Percentiles rank a stretch among this genome's conserved stretches.
Evolutionary conservation across 768 basidiomycete species (phyloP).

Genomic region (Suillus lakei): DNA sequence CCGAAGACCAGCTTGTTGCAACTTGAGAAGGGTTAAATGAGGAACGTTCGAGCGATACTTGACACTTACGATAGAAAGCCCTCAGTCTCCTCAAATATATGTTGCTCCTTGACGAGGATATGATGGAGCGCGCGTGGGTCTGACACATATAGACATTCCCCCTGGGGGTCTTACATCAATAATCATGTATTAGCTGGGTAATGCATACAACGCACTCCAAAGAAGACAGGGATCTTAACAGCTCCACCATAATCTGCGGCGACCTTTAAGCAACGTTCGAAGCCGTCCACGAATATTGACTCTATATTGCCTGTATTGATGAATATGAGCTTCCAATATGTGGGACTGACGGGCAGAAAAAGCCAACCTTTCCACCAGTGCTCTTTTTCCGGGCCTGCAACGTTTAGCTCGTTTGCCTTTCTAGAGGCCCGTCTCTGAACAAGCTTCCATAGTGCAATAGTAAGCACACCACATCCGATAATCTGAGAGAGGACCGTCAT

Average conservation of each 20-base stretch:
- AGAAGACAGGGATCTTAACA: conserved; percentile 26
- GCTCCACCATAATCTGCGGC: conserved; percentile 26
- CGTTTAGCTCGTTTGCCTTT: neutral
- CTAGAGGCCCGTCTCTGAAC: neutral
- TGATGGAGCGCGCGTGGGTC: conserved; percentile 33
- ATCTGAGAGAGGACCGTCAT: too few relatives aligned
- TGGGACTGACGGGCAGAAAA: neutral
- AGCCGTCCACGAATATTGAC: neutral
- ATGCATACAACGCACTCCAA: conserved; percentile 22
- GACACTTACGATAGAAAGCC: conserved; percentile 19
- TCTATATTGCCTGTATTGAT: neutral
- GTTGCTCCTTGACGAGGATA: conserved; percentile 31
- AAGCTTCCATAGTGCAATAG: neutral
- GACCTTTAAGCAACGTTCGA: conserved; percentile 14
- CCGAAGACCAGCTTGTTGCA: conserved; percentile 25
- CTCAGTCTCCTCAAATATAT: conserved; percentile 26
- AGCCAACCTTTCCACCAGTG: neutral
- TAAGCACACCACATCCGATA: neutral
- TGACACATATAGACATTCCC: conserved; percentile 10
- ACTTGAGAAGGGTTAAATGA: neutral
- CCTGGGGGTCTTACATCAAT: conserved; percentile 16
- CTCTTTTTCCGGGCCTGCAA: neutral
- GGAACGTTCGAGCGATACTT: neutral
- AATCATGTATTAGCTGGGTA: conserved; percentile 28
- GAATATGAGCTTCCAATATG: neutral